These are phyloP conservation scores for Plenodomus biglobosus DNA, from an alignment of 2,329 filamentous ascomycete species.

Conservation along the genomic window DNA sequence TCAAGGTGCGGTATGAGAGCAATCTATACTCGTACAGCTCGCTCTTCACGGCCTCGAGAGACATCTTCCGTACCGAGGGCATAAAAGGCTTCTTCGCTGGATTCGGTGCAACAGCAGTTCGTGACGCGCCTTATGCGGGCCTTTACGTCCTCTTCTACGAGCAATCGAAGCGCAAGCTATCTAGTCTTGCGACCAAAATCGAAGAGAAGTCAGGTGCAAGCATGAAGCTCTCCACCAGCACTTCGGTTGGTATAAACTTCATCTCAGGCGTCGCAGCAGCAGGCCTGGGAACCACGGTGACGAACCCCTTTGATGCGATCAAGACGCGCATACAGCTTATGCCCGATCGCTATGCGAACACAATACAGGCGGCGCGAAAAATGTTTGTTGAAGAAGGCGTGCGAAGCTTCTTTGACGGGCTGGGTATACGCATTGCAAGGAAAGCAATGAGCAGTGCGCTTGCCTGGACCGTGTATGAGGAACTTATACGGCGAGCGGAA, in stretches of 20 bases:
- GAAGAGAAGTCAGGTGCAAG: slow-evolving; percentile 31
- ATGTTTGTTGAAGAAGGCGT: slow-evolving; percentile 84
- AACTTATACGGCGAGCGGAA: slow-evolving; percentile 76
- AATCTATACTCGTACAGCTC: slow-evolving; percentile 82
- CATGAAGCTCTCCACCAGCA: slow-evolving; percentile 27
- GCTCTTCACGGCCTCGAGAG: slow-evolving; percentile 68
- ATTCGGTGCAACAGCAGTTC: slow-evolving; percentile 87
- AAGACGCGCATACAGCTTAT: slow-evolving; percentile 94
- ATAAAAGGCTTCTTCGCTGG: slow-evolving; percentile 86
- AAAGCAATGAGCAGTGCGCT: slow-evolving; percentile 94
- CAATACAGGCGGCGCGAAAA: slow-evolving; percentile 70
- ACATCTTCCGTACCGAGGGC: slow-evolving; percentile 74
- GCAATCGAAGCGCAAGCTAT: slow-evolving; percentile 69
- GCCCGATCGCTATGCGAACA: slow-evolving; percentile 79
- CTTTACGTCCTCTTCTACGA: slow-evolving; percentile 96
- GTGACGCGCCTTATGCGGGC: slow-evolving; percentile 95
- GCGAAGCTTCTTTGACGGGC: slow-evolving; percentile 78
- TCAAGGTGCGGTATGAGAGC: slow-evolving; percentile 95
- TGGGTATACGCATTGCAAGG: slow-evolving; percentile 82
- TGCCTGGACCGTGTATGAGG: slow-evolving; percentile 97
- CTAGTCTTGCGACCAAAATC: slow-evolving; percentile 31
- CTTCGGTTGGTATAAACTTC: slow-evolving; percentile 77
- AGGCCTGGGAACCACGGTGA: slow-evolving; percentile 79
- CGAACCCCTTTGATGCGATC: slow-evolving; percentile 95
- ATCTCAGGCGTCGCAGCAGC: slow-evolving; percentile 78